phyloP scores from a whole-genome alignment of 1,284 basidiomycete genomes.

The Ustilago bromivora region DNA sequence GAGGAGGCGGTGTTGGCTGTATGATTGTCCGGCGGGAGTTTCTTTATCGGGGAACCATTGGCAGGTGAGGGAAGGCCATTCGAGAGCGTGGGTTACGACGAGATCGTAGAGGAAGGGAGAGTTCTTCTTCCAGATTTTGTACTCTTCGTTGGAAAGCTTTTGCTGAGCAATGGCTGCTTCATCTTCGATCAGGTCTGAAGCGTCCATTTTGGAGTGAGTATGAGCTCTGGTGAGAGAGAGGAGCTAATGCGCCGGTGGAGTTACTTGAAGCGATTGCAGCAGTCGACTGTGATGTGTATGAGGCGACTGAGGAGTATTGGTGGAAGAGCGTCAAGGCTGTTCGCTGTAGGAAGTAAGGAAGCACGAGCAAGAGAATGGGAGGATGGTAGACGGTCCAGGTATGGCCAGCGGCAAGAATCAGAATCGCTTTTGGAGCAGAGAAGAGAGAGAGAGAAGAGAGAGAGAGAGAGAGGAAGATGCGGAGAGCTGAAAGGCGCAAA shows the following conservation, averaged over 20 bases:
- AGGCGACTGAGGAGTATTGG: background rate
- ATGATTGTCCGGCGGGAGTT: constrained; percentile 83
- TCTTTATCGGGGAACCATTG: constrained; percentile 99
- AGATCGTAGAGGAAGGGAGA: constrained; percentile 89
- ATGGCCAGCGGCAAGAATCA: background rate
- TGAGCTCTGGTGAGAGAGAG: background rate
- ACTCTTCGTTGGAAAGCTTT: constrained; percentile 67
- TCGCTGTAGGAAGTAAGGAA: too few species aligned
- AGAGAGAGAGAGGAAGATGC: background rate
- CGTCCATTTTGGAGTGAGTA: constrained; percentile 35
- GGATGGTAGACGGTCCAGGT: constrained; percentile 3
- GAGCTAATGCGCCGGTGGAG: too few species aligned
- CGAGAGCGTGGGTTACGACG: constrained; percentile 95
- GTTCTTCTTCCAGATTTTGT: constrained; percentile 70
- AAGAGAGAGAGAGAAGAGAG: background rate
- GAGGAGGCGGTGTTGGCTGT: constrained; percentile 90
- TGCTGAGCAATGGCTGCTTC: constrained; percentile 61
- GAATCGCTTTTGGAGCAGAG: background rate
- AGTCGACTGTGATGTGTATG: background rate
- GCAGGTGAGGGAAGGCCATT: constrained; percentile 97
- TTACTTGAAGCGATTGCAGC: background rate
- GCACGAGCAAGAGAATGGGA: too few species aligned
- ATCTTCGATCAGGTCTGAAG: constrained; percentile 59
- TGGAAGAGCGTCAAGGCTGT: too few species aligned
- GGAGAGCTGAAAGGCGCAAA: background rate